A percentile compares a stretch with the other conserved stretches of the same genome.
phyloP scores from a whole-genome alignment of 2,329 filamentous ascomycete species.

The Penicillium sumatraense region DNA sequence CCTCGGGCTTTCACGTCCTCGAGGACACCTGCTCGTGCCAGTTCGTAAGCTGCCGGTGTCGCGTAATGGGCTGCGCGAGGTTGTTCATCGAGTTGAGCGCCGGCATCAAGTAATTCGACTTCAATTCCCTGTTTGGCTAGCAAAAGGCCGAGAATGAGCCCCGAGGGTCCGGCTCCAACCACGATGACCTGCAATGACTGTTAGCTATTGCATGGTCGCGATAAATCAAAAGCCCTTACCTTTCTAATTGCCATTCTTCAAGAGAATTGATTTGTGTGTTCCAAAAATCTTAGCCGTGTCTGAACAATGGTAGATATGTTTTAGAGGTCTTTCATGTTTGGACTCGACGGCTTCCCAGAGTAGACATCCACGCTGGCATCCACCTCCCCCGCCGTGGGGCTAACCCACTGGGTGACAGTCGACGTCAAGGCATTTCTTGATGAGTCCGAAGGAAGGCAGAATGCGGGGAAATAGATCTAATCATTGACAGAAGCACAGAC shows the following conservation, averaged over 20 bases:
- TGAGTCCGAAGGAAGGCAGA: not conserved
- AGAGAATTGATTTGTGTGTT: not conserved
- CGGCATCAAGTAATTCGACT: slow-evolving; percentile 56
- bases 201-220: not conserved
- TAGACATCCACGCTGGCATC: too few relatives aligned
- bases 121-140: slow-evolving; percentile 37
- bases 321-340: too few relatives aligned
- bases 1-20: slow-evolving; percentile 53
- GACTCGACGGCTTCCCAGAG: too few relatives aligned
- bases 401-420: not conserved
- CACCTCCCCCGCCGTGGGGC: slow-evolving; percentile 17
- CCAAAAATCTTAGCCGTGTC: not conserved
- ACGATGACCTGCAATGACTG: slow-evolving; percentile 26
- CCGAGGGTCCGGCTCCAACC: slow-evolving; percentile 40
- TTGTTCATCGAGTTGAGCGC: slow-evolving; percentile 59
- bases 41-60: slow-evolving; percentile 61
- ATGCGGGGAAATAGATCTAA: not conserved
- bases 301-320: not conserved
- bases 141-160: slow-evolving; percentile 35
- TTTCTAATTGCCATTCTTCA: slow-evolving; percentile 21
- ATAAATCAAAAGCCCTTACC: too few relatives aligned
- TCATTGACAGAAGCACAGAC: slow-evolving; percentile 1
- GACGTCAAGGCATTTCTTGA: not conserved
- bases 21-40: slow-evolving; percentile 63
- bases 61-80: slow-evolving; percentile 68